phyloP scores from a whole-genome alignment of 139 green algal species.

The Coccomyxa sp. region DNA sequence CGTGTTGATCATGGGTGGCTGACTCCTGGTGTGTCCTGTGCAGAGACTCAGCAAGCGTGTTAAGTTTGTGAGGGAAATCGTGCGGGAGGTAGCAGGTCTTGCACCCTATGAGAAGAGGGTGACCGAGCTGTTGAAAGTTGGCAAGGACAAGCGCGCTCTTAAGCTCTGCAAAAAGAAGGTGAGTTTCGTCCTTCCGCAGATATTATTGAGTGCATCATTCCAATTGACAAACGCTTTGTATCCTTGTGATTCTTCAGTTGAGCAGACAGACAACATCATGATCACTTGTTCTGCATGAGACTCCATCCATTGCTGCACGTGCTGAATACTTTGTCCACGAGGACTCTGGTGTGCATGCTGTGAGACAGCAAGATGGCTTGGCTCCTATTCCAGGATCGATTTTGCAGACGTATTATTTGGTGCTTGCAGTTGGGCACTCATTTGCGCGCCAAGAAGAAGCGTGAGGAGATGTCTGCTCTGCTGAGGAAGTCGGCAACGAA shows the following conservation, averaged over 20 bases:
- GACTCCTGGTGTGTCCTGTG: constrained; percentile 1
- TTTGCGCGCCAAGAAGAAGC: constrained; percentile 90
- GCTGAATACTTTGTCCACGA: too few relatives aligned
- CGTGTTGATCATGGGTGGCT: background rate
- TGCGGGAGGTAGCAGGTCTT: constrained; percentile 89
- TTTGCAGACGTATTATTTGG: too few relatives aligned
- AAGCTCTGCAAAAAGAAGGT: constrained; percentile 96
- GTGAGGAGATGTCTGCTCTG: constrained; percentile 83
- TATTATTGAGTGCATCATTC: constrained; percentile 14
- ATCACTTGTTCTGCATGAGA: background rate
- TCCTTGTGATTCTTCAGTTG: background rate
- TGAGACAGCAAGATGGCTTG: too few relatives aligned
- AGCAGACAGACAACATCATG: background rate
- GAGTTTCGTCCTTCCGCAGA: constrained; percentile 1
- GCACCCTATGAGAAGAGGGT: constrained; percentile 94
- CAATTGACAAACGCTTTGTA: constrained; percentile 29
- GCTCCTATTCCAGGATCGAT: too few relatives aligned
- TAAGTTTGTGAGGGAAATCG: constrained; percentile 83
- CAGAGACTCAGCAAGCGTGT: constrained; percentile 78
- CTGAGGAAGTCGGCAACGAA: constrained; percentile 68
- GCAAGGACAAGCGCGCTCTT: constrained; percentile 93
- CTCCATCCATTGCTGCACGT: too few relatives aligned
- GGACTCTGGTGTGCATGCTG: too few relatives aligned
- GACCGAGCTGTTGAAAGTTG: constrained; percentile 91
- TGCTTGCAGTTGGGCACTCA: constrained; percentile 87